phyloP scores from a whole-genome alignment of 2,329 filamentous ascomycete species.

The Ophiocordyceps australis region DNA sequence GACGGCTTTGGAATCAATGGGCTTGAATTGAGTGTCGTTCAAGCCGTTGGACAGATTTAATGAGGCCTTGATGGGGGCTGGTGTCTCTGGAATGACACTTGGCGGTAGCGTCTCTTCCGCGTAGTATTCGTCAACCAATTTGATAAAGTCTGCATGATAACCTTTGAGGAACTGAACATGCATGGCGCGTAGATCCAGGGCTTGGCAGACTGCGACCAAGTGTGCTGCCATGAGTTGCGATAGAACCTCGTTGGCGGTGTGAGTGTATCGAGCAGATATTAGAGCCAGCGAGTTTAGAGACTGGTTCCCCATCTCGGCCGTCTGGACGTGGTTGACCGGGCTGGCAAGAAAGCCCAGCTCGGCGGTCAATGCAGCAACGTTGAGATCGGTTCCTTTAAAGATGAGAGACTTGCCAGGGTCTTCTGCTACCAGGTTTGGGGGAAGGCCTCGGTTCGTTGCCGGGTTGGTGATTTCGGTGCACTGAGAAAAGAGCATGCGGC shows the following conservation, averaged over 20 bases:
- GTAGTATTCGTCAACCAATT: no score
- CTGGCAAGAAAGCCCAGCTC: slow-evolving; percentile 38
- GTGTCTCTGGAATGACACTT: no score
- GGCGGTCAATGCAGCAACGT: slow-evolving; percentile 37
- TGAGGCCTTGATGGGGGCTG: no score
- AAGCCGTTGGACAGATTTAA: no score
- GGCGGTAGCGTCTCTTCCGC: no score
- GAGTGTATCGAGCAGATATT: slow-evolving; percentile 30
- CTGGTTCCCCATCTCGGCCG: slow-evolving; percentile 45
- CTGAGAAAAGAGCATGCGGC: slow-evolving; percentile 39
- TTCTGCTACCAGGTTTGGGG: slow-evolving; percentile 35
- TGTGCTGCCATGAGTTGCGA: slow-evolving; percentile 28
- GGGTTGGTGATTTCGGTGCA: slow-evolving; percentile 39
- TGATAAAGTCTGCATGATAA: no score
- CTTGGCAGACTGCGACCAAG: slow-evolving; percentile 33
- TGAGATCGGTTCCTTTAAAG: slow-evolving; percentile 42
- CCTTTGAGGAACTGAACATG: no score
- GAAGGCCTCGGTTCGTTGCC: slow-evolving; percentile 30
- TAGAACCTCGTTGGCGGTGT: slow-evolving; percentile 30
- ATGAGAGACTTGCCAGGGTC: slow-evolving; percentile 35
- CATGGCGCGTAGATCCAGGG: slow-evolving; percentile 8
- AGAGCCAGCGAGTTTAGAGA: slow-evolving; percentile 42
- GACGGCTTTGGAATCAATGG: no score
- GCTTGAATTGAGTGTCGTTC: no score
- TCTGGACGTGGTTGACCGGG: slow-evolving; percentile 40